Conservation (phyloP, 2,329 filamentous ascomycete species). For the Pseudopithomyces chartarum region DNA sequence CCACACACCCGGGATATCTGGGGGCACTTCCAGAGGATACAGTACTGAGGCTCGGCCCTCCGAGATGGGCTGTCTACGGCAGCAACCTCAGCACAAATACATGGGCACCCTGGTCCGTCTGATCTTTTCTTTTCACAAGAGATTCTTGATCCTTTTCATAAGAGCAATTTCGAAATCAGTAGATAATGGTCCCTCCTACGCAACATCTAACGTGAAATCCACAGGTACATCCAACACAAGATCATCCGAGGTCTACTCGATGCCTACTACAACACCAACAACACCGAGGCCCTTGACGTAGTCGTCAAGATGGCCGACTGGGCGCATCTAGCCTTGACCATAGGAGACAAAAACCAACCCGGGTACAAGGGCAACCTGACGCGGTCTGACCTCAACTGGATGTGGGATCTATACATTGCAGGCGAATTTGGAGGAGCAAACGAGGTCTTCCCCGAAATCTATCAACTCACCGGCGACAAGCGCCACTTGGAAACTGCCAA, state of each 20-base stretch:
- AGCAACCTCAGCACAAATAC: constrained; percentile 13
- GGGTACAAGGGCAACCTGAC: constrained; percentile 18
- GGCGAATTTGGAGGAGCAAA: constrained; percentile 21
- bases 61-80: constrained; percentile 19
- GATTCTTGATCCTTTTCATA: too few relatives aligned
- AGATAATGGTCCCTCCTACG: too few relatives aligned
- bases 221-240: constrained; percentile 21
- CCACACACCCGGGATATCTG: constrained; percentile 18
- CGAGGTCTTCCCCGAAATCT: constrained; percentile 20
- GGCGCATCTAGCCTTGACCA: constrained; percentile 16
- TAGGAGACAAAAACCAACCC: constrained; percentile 21
- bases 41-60: constrained; percentile 17
- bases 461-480: constrained; percentile 12
- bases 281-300: constrained; percentile 14
- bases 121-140: not conserved
- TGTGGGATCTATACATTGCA: constrained; percentile 22
- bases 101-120: constrained; percentile 17
- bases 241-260: constrained; percentile 19
- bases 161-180: too few relatives aligned
- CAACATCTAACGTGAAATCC: not conserved
- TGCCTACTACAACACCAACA: constrained; percentile 23
- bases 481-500: constrained; percentile 15
- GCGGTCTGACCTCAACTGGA: constrained; percentile 20
- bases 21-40: constrained; percentile 20
- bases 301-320: constrained; percentile 22